Conservation (phyloP, 2,329 filamentous ascomycete species). For the Cladosporium phlei region DNA sequence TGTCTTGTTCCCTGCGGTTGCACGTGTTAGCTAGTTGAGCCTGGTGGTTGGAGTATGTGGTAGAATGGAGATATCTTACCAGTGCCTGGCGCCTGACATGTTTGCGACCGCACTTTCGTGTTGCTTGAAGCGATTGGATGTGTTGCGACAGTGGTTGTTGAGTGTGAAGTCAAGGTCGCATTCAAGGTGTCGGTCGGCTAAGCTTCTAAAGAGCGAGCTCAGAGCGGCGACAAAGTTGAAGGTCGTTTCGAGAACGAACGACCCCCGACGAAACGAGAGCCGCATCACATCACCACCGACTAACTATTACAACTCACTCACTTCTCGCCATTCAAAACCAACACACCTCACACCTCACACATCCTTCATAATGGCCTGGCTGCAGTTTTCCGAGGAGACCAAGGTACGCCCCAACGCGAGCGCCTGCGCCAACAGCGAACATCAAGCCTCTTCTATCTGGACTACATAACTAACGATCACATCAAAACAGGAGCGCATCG, state of each 20-base stretch:
- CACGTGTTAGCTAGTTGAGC: conserved; percentile 17
- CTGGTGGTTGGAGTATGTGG: neutral
- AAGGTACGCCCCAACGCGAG: conserved; percentile 59
- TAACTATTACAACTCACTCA: too few relatives aligned
- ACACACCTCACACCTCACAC: neutral
- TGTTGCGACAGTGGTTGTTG: neutral
- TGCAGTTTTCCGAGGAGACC: conserved; percentile 86
- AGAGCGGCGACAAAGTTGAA: too few relatives aligned
- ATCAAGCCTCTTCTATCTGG: neutral
- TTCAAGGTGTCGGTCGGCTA: too few relatives aligned
- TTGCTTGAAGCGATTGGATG: conserved; percentile 17
- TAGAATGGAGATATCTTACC: conserved; percentile 46
- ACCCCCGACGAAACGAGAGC: too few relatives aligned
- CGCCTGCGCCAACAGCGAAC: conserved; percentile 9
- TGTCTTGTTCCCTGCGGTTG: conserved; percentile 73
- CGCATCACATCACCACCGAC: too few relatives aligned
- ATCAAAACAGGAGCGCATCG: conserved; percentile 78
- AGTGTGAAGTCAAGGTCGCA: too few relatives aligned
- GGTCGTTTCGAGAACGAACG: neutral
- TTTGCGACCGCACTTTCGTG: conserved; percentile 25
- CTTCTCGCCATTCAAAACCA: neutral
- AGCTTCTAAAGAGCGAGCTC: too few relatives aligned
- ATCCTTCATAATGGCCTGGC: conserved; percentile 15
- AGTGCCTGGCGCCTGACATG: conserved; percentile 72
- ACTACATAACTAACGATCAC: neutral